A percentile compares a stretch with the other conserved stretches of the same genome.
phyloP scores from a whole-genome alignment of 2,329 filamentous ascomycete species.

The Chaetomium strumarium region DNA sequence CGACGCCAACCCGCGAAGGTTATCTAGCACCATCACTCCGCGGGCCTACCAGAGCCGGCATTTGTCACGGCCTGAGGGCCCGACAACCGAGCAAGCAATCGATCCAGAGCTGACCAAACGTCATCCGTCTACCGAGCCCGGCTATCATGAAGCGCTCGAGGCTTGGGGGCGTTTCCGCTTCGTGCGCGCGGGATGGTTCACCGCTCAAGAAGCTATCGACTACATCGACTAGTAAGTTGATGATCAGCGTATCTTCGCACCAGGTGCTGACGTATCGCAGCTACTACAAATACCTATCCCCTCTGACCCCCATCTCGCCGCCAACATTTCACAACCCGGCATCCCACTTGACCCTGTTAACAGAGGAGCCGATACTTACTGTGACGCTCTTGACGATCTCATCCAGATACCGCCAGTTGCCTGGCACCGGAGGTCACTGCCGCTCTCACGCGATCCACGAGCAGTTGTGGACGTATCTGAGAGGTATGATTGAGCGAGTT shows the following conservation, averaged over 20 bases:
- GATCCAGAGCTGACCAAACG: constrained; percentile 43
- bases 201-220: constrained; percentile 82
- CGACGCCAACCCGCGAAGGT: constrained; percentile 16
- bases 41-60: constrained; percentile 20
- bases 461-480: constrained; percentile 88
- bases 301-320: constrained; percentile 87
- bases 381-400: constrained; percentile 88
- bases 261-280: constrained; percentile 34
- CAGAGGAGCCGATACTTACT: constrained; percentile 86
- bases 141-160: constrained; percentile 65
- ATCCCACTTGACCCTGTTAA: constrained; percentile 72
- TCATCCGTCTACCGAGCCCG: constrained; percentile 42
- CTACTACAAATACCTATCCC: constrained; percentile 87
- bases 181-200: constrained; percentile 96
- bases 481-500: constrained; percentile 90
- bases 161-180: constrained; percentile 93
- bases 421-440: constrained; percentile 73
- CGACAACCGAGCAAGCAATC: constrained; percentile 34
- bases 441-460: constrained; percentile 90
- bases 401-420: constrained; percentile 76
- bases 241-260: not conserved
- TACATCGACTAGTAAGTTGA: constrained; percentile 82
- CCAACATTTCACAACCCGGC: constrained; percentile 82
- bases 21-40: constrained; percentile 14
- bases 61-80: constrained; percentile 19